A percentile compares a stretch with the other conserved stretches of the same genome.
Conservation (phyloP, 2,329 filamentous ascomycete genomes). For the Fusarium solani-melongenae region DNA sequence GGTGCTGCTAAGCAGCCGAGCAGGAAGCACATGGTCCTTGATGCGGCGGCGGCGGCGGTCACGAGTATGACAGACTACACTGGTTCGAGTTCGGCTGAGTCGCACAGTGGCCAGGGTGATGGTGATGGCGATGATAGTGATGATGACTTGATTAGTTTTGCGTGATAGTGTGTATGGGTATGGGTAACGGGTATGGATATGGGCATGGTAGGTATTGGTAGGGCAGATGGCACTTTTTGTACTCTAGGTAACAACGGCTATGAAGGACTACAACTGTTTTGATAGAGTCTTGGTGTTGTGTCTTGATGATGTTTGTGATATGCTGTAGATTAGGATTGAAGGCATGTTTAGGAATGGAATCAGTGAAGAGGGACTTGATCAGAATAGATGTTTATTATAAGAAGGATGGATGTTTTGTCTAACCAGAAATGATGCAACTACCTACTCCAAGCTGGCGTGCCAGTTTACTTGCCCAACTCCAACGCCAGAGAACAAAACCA, state of each 20-base stretch:
- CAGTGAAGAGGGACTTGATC: not conserved
- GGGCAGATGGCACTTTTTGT: not conserved
- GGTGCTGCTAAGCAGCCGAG: not conserved
- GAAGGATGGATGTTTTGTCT: not conserved
- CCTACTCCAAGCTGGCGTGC: not conserved
- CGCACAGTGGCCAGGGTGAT: not conserved
- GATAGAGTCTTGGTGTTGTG: not conserved
- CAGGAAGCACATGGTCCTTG: slow-evolving; percentile 11
- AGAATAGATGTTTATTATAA: not conserved
- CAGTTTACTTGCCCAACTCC: not conserved
- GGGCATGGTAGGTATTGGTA: not conserved
- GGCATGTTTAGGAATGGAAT: not conserved
- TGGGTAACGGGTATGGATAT: not conserved
- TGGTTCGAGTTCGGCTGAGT: not conserved
- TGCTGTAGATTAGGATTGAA: not conserved
- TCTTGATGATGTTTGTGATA: not conserved
- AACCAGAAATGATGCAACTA: not conserved
- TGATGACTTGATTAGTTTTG: slow-evolving; percentile 26
- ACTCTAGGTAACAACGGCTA: not conserved
- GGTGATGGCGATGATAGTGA: not conserved
- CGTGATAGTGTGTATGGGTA: not conserved
- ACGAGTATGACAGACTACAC: not conserved
- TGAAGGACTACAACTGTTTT: not conserved
- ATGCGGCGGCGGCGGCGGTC: slow-evolving; percentile 16
- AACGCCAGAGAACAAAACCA: not conserved